These are phyloP conservation scores for Noccaea caerulescens DNA, from an alignment of 345 rosid genomes.

Conservation along the genomic window DNA sequence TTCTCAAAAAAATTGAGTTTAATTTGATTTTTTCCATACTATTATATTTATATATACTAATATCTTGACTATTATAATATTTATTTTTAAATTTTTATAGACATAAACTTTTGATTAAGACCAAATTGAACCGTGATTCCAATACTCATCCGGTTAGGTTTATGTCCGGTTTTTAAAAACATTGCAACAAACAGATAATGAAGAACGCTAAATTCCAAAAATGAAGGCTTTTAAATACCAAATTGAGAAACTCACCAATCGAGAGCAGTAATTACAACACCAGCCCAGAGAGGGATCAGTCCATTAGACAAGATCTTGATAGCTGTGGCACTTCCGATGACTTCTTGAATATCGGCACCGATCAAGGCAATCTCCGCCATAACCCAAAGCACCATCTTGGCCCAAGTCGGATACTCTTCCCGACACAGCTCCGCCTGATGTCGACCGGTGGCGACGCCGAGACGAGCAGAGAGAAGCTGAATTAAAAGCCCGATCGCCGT, in stretches of 20 bases:
- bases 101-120: too few species aligned
- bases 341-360: slow-evolving; percentile 95
- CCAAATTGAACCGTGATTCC: too few species aligned
- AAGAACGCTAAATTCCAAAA: background rate
- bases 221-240: background rate
- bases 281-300: slow-evolving; percentile 85
- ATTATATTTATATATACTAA: too few species aligned
- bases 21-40: too few species aligned
- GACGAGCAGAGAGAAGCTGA: slow-evolving; percentile 90
- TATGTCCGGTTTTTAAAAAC: too few species aligned
- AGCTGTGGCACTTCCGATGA: slow-evolving; percentile 96
- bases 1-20: too few species aligned
- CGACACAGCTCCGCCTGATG: slow-evolving; percentile 93
- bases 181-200: too few species aligned
- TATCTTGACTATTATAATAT: too few species aligned
- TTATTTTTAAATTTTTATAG: too few species aligned
- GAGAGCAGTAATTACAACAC: slow-evolving; percentile 80
- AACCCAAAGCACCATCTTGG: slow-evolving; percentile 74
- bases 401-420: slow-evolving; percentile 93
- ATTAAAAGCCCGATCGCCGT: slow-evolving; percentile 90
- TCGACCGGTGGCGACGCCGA: slow-evolving; percentile 88
- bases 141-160: too few species aligned
- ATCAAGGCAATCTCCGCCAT: slow-evolving; percentile 95
- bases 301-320: slow-evolving; percentile 86
- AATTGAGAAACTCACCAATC: slow-evolving; percentile 62